These are phyloP conservation scores for Kwoniella bestiolae DNA, from an alignment of 768 basidiomycete genomes.

Conservation along the genomic window DNA sequence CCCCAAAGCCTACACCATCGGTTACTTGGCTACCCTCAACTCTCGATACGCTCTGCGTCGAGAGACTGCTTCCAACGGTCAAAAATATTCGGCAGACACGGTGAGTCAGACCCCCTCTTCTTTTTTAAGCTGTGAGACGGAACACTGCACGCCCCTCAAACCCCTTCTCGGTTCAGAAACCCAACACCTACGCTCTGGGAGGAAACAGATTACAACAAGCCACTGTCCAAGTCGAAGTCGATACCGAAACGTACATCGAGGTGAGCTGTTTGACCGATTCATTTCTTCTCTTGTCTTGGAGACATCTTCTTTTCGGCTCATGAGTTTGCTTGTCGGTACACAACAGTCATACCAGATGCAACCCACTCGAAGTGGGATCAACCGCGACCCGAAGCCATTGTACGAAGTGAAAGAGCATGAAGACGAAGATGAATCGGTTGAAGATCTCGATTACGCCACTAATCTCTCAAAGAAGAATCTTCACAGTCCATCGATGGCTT, in stretches of 20 bases:
- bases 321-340: too few relatives aligned
- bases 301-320: too few relatives aligned
- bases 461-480: slow-evolving; percentile 5
- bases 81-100: too few relatives aligned
- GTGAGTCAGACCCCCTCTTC: neutral
- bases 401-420: too few relatives aligned
- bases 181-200: slow-evolving; percentile 9
- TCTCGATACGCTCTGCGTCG: slow-evolving; percentile 19
- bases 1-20: slow-evolving; percentile 17
- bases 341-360: too few relatives aligned
- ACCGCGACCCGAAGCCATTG: too few relatives aligned
- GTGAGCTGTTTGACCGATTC: slow-evolving; percentile 9
- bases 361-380: too few relatives aligned
- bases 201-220: slow-evolving; percentile 11
- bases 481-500: too few relatives aligned
- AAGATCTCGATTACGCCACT: neutral
- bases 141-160: neutral
- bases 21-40: slow-evolving; percentile 18
- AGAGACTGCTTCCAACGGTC: neutral
- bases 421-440: neutral
- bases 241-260: slow-evolving; percentile 19
- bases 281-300: neutral
- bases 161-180: slow-evolving; percentile 3
- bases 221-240: slow-evolving; percentile 15
- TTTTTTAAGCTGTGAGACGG: neutral